Evolutionary conservation across 345 rosid genomes (phyloP), one percentile per base, ranked within the genome.

Genomic region (Eucalyptus guilfoylei): DNA sequence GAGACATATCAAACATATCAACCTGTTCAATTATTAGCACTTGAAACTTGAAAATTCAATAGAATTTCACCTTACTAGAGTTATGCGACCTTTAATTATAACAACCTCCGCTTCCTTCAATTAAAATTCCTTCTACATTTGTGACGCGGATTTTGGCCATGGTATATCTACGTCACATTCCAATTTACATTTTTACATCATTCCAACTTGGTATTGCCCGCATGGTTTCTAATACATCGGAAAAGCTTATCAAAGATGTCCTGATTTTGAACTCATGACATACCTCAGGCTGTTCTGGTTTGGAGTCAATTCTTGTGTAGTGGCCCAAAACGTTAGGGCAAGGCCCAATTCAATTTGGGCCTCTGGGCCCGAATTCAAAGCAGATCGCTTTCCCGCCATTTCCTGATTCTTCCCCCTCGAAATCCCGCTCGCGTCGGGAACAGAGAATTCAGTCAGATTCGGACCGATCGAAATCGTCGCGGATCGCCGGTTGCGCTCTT

Each of bases 401-500:
- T 23, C 9, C 83, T 47, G 47, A 76, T 76, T 76, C 47, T 40
- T 40, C 47, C 83, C 44, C 83, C 16, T 76, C 47, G 47, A 37
- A 76, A 37, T 37, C 83, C 83, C 83, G 44, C 83, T 37, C 14
- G 83, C 28, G 23, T 37, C 14, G 45, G 83, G 28, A 10, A 6
- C 3, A 37, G 83, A 37, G 44, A 76, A 76, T 40, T 76, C 45
- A 12, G 42, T 40, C 42, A 21, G 28, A 21, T 37, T 76, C 83
- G 83, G 83, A 76, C 24, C 21, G 80, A 34, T 69, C 80, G 44
- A 69, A 37, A 6, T 37, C 44, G 83, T 40, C 26, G 81, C 81
- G 81, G 11, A 34, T 72, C 81, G 83, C 83, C 12, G 83, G 83
- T 72, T 69, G 50, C 86, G 76, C 89, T 69, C 89, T 69, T 88